These are phyloP conservation scores for Ballota nigra DNA, from an alignment of 257 asterid species.

Conservation along the genomic window DNA sequence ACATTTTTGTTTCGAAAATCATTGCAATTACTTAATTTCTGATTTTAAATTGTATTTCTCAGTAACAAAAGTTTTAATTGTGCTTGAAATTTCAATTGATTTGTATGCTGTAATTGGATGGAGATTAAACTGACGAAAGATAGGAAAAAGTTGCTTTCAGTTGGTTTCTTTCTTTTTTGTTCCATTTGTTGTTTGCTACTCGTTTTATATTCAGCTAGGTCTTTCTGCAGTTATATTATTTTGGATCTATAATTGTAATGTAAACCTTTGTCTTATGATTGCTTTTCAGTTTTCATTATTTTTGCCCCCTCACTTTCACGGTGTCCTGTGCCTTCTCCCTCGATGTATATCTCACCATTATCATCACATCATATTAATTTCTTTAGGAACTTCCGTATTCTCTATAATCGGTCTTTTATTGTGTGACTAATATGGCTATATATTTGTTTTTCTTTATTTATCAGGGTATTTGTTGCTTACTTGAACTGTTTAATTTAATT, in stretches of 20 bases:
- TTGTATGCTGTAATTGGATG: background rate
- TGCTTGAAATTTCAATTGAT: background rate
- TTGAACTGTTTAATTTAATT: background rate
- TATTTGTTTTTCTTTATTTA: slow-evolving; percentile 6
- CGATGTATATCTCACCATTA: background rate
- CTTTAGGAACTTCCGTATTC: background rate
- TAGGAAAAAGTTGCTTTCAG: background rate
- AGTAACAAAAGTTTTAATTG: background rate
- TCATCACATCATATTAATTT: background rate
- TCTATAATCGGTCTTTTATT: background rate
- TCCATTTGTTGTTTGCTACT: background rate
- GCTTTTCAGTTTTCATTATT: background rate
- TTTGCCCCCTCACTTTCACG: background rate
- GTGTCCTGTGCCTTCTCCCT: slow-evolving; percentile 11
- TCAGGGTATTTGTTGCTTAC: slow-evolving; percentile 14
- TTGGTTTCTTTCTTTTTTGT: background rate
- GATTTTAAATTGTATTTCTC: background rate
- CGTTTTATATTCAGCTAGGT: background rate
- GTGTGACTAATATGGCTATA: background rate
- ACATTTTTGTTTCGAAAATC: background rate
- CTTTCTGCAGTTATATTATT: slow-evolving; percentile 3
- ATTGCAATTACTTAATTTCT: background rate
- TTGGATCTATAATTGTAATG: slow-evolving; percentile 5
- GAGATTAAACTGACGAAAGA: slow-evolving; percentile 5
- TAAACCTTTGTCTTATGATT: background rate